phyloP scores from a whole-genome alignment of 768 basidiomycete genomes.

The Collybia sp. region DNA sequence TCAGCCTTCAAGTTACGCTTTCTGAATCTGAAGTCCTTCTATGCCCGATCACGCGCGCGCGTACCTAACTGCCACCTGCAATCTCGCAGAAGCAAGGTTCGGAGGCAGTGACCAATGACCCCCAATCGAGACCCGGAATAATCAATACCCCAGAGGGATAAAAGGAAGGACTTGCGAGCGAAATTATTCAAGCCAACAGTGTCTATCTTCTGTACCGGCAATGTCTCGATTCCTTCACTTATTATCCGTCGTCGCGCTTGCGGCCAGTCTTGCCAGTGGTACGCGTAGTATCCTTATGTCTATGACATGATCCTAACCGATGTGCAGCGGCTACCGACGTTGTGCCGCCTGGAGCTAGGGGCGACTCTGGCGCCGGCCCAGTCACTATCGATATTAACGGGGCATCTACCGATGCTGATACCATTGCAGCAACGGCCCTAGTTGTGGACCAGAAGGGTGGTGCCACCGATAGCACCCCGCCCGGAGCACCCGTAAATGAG shows the following conservation, averaged over 20 bases:
- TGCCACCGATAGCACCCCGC: constrained; percentile 19
- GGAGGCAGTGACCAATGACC: constrained; percentile 13
- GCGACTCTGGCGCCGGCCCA: constrained; percentile 16
- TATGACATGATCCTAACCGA: neutral
- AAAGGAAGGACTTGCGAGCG: constrained; percentile 7
- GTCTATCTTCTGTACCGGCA: neutral
- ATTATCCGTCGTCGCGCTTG: constrained; percentile 3
- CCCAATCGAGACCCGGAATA: constrained; percentile 9
- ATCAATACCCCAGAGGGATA: constrained; percentile 10
- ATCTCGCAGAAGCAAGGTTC: constrained; percentile 12
- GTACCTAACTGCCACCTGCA: constrained; percentile 22
- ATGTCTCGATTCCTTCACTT: constrained; percentile 3
- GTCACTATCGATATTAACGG: constrained; percentile 14
- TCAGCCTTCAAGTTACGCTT: no score
- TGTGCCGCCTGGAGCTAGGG: constrained; percentile 20
- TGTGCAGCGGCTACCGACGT: constrained; percentile 15
- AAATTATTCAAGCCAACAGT: neutral
- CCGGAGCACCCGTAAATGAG: constrained; percentile 28
- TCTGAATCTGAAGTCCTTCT: constrained; percentile 4
- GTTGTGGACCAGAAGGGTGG: constrained; percentile 36
- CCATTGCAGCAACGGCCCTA: constrained; percentile 28
- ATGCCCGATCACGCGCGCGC: constrained; percentile 17
- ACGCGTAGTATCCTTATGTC: neutral
- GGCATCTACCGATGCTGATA: constrained; percentile 24
- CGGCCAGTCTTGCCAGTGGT: constrained; percentile 6